Evolutionary conservation across 306 rosid species (phyloP).

Genomic region (Carpinus viminea): DNA sequence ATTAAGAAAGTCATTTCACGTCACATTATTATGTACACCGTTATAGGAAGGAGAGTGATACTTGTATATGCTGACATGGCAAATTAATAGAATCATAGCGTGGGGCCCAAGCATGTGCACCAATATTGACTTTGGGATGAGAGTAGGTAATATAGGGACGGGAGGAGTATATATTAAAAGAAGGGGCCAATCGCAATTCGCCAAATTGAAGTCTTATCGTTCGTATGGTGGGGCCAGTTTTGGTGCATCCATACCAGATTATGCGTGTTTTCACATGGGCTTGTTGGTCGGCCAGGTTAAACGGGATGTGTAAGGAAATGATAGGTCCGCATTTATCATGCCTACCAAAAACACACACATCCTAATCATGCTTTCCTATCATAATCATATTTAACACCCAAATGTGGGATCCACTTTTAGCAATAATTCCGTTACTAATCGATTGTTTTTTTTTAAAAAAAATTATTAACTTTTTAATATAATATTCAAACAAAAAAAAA

Average conservation of each 20-base stretch:
- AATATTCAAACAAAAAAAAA: no score
- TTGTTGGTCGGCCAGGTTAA: slow-evolving; percentile 17
- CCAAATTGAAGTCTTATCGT: not conserved
- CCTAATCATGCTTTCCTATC: slow-evolving; percentile 10
- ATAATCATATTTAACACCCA: not conserved
- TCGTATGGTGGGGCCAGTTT: slow-evolving; percentile 21
- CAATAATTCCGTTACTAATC: not conserved
- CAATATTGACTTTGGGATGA: slow-evolving; percentile 3
- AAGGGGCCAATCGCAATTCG: not conserved
- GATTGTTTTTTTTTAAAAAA: no score
- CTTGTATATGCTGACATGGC: not conserved
- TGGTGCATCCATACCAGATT: slow-evolving; percentile 16
- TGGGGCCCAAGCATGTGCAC: slow-evolving; percentile 30
- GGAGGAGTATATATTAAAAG: not conserved
- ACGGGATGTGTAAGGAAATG: not conserved
- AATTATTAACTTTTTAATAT: no score
- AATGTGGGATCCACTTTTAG: not conserved
- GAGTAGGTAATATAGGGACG: not conserved
- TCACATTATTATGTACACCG: no score
- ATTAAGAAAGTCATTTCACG: no score
- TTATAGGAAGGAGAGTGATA: no score
- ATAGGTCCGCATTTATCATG: not conserved
- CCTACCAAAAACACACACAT: slow-evolving; percentile 21
- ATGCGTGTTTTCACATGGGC: slow-evolving; percentile 51
- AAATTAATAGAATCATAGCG: not conserved